Evolutionary conservation across 495 filamentous ascomycete genomes (phyloP), one percentile per base, ranked within the genome.

Genomic region (Penicillium goetzii): DNA sequence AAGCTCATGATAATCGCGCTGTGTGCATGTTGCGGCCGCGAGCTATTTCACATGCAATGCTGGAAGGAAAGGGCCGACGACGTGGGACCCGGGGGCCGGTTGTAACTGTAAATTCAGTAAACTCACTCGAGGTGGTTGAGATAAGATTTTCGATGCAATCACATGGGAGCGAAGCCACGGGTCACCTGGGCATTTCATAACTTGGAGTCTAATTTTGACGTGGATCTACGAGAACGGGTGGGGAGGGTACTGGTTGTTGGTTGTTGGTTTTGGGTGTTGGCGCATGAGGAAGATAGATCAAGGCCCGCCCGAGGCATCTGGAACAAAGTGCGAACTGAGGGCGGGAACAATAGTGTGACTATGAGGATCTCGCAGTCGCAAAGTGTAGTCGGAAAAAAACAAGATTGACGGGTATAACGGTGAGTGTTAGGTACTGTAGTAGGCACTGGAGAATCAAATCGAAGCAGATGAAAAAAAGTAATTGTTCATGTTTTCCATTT

Each of bases 401-500:
- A 3, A 28, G 47, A 23, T 30, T 21, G 43, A 14, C 47, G 47
- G 26, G 14, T 30, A 51, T 25, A 47, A 47, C 25, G 47, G 26
- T 30, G 14, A 2, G 1, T 51, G 30, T 55, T 23, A 47, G 21
- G 19, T 41, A 41, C 38, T 41, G 14, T 14, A 26, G 54, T 8
- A 57, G 34, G 14, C 54, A 41, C 54, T 17, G 54, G 19, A 36
- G n/a, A 55, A 55, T 33, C 33, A 11, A 47, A 36, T 32, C 38
- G 49, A 63, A 52, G 54, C 52, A 40, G 33, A 60, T 33, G 51
- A 62, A 55, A 60, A 55, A 69, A 70, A 74, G 72, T 74, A 68
- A 66, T 69, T 67, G 65, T 79, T 79, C 74, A 76, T 74, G 74
- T 80, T 80, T 78, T 80, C 74, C 76, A 76, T 78, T 80, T 79